Percentiles rank a stretch among this genome's conserved stretches.
Evolutionary conservation across 129 eudicot species (phyloP).

Genomic region (Centrapalus pauciflorus): DNA sequence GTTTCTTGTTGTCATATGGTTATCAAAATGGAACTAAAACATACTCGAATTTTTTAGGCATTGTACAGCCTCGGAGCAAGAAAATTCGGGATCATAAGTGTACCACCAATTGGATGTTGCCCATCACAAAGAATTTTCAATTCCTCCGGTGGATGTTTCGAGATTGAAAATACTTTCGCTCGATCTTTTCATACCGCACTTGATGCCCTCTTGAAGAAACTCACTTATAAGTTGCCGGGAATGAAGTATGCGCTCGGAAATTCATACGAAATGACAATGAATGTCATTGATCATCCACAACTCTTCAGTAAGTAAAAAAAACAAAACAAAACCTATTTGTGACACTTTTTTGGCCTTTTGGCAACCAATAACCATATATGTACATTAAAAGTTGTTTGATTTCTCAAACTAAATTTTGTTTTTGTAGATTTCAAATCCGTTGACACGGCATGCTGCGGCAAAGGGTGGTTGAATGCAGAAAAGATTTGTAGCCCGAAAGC

Average conservation of each 20-base stretch:
- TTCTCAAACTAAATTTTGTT: background rate
- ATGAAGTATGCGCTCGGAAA: slow-evolving; percentile 56
- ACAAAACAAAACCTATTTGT: background rate
- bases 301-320: slow-evolving; percentile 43
- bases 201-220: slow-evolving; percentile 25
- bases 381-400: background rate
- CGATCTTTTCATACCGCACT: slow-evolving; percentile 36
- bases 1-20: too few relatives aligned
- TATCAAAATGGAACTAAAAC: background rate
- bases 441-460: slow-evolving; percentile 63
- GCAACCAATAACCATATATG: background rate
- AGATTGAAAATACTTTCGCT: slow-evolving; percentile 38
- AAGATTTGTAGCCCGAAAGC: too few relatives aligned
- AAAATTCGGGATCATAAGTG: slow-evolving; percentile 53
- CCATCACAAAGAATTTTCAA: slow-evolving; percentile 46
- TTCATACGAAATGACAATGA: slow-evolving; percentile 50
- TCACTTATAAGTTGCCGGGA: slow-evolving; percentile 31
- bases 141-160: slow-evolving; percentile 45
- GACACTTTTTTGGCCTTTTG: background rate
- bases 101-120: slow-evolving; percentile 65
- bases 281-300: slow-evolving; percentile 39
- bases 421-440: slow-evolving; percentile 39
- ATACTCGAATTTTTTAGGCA: slow-evolving; percentile 13
- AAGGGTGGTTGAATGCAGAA: too few relatives aligned
- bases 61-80: slow-evolving; percentile 59